Evolutionary conservation across 805 yeast species (phyloP).

Genomic region (Candida patagonica): DNA sequence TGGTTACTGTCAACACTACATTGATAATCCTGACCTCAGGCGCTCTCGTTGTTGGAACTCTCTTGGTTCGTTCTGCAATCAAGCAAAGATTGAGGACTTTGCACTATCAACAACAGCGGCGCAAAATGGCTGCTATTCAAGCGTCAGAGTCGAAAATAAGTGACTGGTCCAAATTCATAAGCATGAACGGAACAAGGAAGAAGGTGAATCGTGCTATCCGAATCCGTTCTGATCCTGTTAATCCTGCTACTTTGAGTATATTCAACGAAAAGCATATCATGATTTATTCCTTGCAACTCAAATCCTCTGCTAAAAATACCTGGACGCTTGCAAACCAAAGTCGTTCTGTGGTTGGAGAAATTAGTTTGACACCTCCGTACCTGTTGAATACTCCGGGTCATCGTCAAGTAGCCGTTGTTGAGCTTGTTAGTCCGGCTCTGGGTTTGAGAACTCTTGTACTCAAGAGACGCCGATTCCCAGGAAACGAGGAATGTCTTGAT

Average conservation of each 20-base stretch:
- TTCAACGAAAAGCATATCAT: neutral
- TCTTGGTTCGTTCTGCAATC: neutral
- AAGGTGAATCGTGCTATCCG: neutral
- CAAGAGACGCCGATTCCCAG: slow-evolving; percentile 3
- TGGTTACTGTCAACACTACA: too few relatives aligned
- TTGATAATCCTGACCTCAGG: too few relatives aligned
- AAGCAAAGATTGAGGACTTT: neutral
- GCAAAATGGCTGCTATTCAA: neutral
- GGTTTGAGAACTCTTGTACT: neutral
- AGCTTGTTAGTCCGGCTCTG: neutral
- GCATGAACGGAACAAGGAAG: neutral
- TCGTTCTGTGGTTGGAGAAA: slow-evolving; percentile 1
- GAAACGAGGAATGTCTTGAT: neutral
- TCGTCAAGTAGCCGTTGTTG: slow-evolving; percentile 1
- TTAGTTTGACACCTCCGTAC: neutral
- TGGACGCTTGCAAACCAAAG: neutral
- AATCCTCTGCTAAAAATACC: slow-evolving; percentile 1
- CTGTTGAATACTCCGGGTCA: neutral
- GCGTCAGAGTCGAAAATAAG: neutral
- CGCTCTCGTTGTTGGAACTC: neutral
- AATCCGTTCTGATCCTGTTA: slow-evolving; percentile 3
- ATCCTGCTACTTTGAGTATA: neutral
- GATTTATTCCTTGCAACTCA: slow-evolving; percentile 1
- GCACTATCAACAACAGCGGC: neutral
- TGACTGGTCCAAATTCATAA: neutral